Conservation (phyloP, 176 grass and related monocot genomes). For the Thalia dealbata region DNA sequence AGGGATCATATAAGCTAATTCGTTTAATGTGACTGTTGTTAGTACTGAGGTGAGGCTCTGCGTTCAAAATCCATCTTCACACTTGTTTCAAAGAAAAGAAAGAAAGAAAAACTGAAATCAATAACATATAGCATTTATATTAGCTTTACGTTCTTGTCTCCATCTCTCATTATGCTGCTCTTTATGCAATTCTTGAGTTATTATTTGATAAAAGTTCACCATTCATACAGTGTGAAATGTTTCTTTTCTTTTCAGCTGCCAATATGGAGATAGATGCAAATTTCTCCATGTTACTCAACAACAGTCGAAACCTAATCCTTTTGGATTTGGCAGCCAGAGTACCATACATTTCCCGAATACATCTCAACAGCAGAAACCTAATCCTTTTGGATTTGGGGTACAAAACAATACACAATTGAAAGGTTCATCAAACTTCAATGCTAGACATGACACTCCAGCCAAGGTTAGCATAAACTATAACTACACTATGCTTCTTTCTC, state of each 20-base stretch:
- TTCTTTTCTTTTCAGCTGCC: slow-evolving; percentile 46
- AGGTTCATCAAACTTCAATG: slow-evolving; percentile 21
- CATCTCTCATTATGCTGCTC: not conserved
- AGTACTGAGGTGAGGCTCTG: too few relatives aligned
- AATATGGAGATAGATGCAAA: slow-evolving; percentile 69
- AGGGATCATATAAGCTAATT: not conserved
- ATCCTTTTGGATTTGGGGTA: slow-evolving; percentile 75
- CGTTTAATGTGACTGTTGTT: not conserved
- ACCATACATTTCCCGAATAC: not conserved
- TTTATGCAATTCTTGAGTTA: not conserved
- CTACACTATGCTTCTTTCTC: not conserved
- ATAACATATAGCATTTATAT: not conserved
- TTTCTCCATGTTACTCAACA: slow-evolving; percentile 53
- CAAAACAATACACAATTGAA: slow-evolving; percentile 31
- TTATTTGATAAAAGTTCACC: not conserved
- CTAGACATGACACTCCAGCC: slow-evolving; percentile 10
- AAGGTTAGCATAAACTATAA: slow-evolving; percentile 14
- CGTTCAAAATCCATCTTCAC: too few relatives aligned
- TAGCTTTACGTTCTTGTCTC: not conserved
- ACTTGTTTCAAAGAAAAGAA: too few relatives aligned
- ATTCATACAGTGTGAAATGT: not conserved
- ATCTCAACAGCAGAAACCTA: slow-evolving; percentile 52
- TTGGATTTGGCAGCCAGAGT: slow-evolving; percentile 43
- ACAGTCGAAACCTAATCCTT: slow-evolving; percentile 54
- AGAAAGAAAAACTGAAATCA: too few relatives aligned